A percentile compares a stretch with the other conserved stretches of the same genome.
Evolutionary conservation across 116 monocot genomes (phyloP).

Genomic region (Phalaenopsis hybrid): DNA sequence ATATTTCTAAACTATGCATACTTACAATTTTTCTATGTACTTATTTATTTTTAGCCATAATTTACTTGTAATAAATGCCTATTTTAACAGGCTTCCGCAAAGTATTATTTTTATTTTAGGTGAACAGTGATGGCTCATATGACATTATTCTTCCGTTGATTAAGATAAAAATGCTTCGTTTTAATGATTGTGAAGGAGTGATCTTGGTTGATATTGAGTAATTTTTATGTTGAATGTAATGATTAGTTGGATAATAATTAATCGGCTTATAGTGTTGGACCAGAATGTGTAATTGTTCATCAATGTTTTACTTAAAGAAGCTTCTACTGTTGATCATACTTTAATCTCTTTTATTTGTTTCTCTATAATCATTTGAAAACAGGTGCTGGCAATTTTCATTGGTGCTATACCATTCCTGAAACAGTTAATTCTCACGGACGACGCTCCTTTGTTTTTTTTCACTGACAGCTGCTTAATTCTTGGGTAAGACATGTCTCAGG

Average conservation of each 20-base stretch:
- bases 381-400: slow-evolving; percentile 53
- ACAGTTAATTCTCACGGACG: slow-evolving; percentile 48
- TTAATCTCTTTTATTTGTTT: neutral
- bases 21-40: too few species aligned
- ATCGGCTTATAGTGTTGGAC: neutral
- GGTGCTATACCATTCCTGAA: slow-evolving; percentile 50
- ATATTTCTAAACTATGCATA: too few species aligned
- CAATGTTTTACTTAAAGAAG: neutral
- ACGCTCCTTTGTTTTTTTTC: slow-evolving; percentile 65
- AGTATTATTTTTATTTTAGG: neutral
- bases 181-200: neutral
- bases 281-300: neutral
- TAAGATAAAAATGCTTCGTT: neutral
- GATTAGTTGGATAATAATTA: neutral
- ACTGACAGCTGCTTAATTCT: slow-evolving; percentile 65
- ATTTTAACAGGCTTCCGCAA: too few species aligned
- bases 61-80: too few species aligned
- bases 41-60: too few species aligned
- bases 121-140: neutral
- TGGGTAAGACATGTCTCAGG: slow-evolving; percentile 22
- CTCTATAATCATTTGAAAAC: slow-evolving; percentile 4
- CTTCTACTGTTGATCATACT: neutral
- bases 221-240: neutral
- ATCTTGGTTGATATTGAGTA: neutral
- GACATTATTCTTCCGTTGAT: neutral